A percentile compares a stretch with the other conserved stretches of the same genome.
Conservation (phyloP, 768 basidiomycete species). For the Mycena olivaceomarginata region DNA sequence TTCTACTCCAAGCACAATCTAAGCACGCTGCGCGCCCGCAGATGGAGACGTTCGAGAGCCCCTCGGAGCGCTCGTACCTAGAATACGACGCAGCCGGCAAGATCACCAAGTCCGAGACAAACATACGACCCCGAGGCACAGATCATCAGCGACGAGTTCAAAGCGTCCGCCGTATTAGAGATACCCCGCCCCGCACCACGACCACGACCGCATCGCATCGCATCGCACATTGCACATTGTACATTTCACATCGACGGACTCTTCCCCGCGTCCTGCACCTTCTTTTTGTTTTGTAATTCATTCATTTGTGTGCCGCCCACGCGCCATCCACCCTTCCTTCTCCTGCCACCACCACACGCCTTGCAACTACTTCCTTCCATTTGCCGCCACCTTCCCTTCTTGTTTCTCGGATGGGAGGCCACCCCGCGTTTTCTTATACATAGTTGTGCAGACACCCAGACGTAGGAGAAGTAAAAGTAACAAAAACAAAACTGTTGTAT, state of each 20-base stretch:
- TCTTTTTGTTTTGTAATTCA: slow-evolving; percentile 14
- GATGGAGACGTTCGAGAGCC: slow-evolving; percentile 82
- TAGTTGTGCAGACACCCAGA: not conserved
- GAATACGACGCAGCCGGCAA: slow-evolving; percentile 78
- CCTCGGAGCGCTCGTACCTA: slow-evolving; percentile 62
- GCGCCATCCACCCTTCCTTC: not conserved
- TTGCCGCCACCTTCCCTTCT: slow-evolving; percentile 8
- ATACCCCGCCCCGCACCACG: not conserved
- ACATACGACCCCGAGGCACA: slow-evolving; percentile 78
- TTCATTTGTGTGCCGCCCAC: not conserved
- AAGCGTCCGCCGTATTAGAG: slow-evolving; percentile 71
- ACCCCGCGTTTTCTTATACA: slow-evolving; percentile 20
- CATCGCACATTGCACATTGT: slow-evolving; percentile 24
- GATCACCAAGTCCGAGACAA: slow-evolving; percentile 60
- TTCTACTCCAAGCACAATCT: slow-evolving; percentile 1
- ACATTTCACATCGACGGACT: slow-evolving; percentile 3
- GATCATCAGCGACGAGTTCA: slow-evolving; percentile 77
- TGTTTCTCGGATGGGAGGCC: slow-evolving; percentile 28
- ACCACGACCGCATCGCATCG: not conserved
- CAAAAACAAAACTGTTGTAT: slow-evolving; percentile 31
- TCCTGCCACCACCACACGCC: slow-evolving; percentile 12
- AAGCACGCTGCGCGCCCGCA: slow-evolving; percentile 49
- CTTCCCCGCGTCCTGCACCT: slow-evolving; percentile 8
- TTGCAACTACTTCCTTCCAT: not conserved
- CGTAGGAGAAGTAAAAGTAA: slow-evolving; percentile 31